Base-by-base conservation (phyloP, 495 filamentous ascomycete genomes). In the Tetracladium marchalianum region DNA sequence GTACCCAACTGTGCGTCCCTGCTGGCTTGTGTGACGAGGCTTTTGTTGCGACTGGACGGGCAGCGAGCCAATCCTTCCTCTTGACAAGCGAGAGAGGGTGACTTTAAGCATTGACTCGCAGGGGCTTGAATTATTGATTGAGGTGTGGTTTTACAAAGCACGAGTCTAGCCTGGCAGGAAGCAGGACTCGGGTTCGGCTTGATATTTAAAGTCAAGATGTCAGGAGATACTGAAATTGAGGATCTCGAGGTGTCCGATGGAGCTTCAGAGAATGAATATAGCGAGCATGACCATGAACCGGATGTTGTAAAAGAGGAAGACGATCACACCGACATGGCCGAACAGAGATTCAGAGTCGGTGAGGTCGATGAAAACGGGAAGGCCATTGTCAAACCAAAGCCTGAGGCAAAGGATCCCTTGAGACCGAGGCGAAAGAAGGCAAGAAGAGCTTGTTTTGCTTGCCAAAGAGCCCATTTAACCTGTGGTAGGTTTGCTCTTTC, bases 371-470 rank as follows among this genome's bases (percentile, higher is more conserved):
- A 71, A 32, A 62, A 62, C 47, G 56, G 52, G 11, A 53, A 53
- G 55, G 57, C 50, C 7, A 62, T 44, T 64, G 65, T 57, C 54
- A 78, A 69, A 58, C 78, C 81, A 62, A 78, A 81, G 65, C 68
- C 73, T 40, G 72, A 84, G 62, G 74, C 86, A 31, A 93, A 92
- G 61, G 92, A 97, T 61, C 87, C 90, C 24, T 70, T 80, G 57
- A 75, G 92, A 52, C 87, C 92, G 35, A 74, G 89, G 55, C 78
- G 92, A 60, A 98, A 97, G 73, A 98, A 98, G 75, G 92, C 92
- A 31, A 74, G 90, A 54, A 76, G 92, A 60, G 92, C 92, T 45
- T 98, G 92, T 62, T 90, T 84, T 77, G 90, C 93, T 24, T 98
- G 92, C 65, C 92, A 98, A 66, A 76, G 93, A 63, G 92, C 92